Conservation (phyloP, 192 early-diverging fungal species). For the Backusella mclennaniae region DNA sequence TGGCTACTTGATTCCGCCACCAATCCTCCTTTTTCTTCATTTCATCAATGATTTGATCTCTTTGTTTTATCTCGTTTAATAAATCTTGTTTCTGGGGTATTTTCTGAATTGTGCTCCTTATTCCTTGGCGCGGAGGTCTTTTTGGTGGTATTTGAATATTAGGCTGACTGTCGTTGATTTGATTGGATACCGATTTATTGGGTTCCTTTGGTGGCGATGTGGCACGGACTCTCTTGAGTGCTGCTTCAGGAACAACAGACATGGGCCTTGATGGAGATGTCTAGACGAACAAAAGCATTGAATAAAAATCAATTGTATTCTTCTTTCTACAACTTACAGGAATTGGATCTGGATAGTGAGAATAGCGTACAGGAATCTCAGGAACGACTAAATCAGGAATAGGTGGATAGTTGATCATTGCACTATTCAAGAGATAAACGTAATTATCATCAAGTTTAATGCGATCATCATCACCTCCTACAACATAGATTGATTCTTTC, state of each 20-base stretch:
- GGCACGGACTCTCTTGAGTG: conserved; percentile 8
- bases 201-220: conserved; percentile 19
- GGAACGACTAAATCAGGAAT: conserved; percentile 9
- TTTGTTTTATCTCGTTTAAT: conserved; percentile 24
- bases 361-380: background rate
- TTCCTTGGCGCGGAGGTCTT: background rate
- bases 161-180: background rate
- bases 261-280: conserved; percentile 8
- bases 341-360: background rate
- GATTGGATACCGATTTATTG: background rate
- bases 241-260: conserved; percentile 26
- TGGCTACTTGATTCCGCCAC: conserved; percentile 36
- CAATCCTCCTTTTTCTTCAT: conserved; percentile 42
- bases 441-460: conserved; percentile 13
- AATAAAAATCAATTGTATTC: background rate
- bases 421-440: conserved; percentile 44
- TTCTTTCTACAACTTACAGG: background rate
- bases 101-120: background rate
- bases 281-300: background rate
- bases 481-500: conserved; percentile 46
- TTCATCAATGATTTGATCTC: conserved; percentile 23
- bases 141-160: conserved; percentile 1
- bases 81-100: background rate
- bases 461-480: conserved; percentile 48
- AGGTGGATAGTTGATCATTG: conserved; percentile 45